These are phyloP conservation scores for Arbutus unedo DNA, from an alignment of 148 eudicot genomes.

Conservation along the genomic window DNA sequence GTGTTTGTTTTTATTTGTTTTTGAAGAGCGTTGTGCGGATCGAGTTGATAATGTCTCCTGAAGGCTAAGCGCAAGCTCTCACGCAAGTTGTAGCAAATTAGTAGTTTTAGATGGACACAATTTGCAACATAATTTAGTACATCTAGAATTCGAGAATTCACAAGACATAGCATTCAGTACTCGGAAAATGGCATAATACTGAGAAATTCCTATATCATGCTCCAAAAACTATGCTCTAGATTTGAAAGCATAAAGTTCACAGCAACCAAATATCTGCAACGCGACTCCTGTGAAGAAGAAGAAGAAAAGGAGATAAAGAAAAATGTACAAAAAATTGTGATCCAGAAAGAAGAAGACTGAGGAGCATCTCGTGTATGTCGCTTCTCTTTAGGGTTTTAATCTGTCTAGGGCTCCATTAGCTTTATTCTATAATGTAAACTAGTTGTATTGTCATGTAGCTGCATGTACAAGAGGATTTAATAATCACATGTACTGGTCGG, in stretches of 20 bases:
- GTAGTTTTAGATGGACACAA: neutral
- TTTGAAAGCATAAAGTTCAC: neutral
- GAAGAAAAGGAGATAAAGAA: no score
- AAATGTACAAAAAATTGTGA: no score
- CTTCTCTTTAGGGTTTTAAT: no score
- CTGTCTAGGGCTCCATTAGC: no score
- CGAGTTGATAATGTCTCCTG: neutral
- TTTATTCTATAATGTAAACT: no score
- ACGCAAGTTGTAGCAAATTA: neutral
- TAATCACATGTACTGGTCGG: neutral
- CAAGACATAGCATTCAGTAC: neutral
- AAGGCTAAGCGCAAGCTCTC: neutral
- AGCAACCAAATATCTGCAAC: neutral
- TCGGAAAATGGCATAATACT: neutral
- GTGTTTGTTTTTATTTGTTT: no score
- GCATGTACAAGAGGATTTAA: neutral
- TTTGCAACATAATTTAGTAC: neutral
- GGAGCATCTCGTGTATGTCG: no score
- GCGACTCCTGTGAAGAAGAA: neutral
- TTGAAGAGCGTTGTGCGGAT: neutral
- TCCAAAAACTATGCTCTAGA: neutral
- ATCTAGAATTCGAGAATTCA: neutral
- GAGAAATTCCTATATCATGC: neutral
- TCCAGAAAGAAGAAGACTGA: no score
- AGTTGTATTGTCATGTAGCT: neutral